Base-by-base conservation (phyloP, 208 protist species). In the Leishmania amazonensis region DNA sequence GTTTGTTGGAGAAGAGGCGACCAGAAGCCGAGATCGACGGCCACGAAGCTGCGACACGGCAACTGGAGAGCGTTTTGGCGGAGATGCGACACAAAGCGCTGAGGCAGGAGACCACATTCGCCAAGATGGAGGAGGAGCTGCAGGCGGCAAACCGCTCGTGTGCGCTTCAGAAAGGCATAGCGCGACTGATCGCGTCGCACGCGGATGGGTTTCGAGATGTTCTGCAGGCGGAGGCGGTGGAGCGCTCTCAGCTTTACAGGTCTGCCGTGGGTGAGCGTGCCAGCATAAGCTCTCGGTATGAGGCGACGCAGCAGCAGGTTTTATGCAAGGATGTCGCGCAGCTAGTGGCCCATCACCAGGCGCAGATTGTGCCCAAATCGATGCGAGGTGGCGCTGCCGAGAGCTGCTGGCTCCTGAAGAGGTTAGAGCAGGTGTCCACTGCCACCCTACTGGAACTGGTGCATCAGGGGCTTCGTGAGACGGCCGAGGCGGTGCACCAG, bases 1-100 rank as follows among this genome's bases (percentile, higher is more conserved):
- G 79, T 6, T n/a, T 62, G 28, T 35, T 84, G 58, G 83, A 85
- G 75, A 77, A 82, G 72, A 80, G 75, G 64, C 49, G 42, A 28
- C 31, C 47, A 3, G 35, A 54, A 76, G 11, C 3, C 3, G 62
- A 83, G 54, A 62, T 38, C 62, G n/a, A 47, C 53, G 40, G 78
- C 40, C 74, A 70, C 78, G 73, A 86, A 78, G 47, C 49, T n/a
- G 64, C 53, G 45, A 47, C n/a, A 6, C 64, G 67, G 53, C 53
- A 71, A 62, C n/a, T 58, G 15, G 72, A 83, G 54, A 38, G 42
- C 24, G 38, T 47, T 13, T 15, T 78, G n/a, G 82, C 28, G 6
- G 78, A 86, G n/a, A 57, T 75, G 13, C 38, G 65, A 3, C 8
- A 40, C 3, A 31, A 64, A 15, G 51, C 19, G 15, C 28, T 17